phyloP scores from a whole-genome alignment of 768 basidiomycete species.

The Suillus plorans region DNA sequence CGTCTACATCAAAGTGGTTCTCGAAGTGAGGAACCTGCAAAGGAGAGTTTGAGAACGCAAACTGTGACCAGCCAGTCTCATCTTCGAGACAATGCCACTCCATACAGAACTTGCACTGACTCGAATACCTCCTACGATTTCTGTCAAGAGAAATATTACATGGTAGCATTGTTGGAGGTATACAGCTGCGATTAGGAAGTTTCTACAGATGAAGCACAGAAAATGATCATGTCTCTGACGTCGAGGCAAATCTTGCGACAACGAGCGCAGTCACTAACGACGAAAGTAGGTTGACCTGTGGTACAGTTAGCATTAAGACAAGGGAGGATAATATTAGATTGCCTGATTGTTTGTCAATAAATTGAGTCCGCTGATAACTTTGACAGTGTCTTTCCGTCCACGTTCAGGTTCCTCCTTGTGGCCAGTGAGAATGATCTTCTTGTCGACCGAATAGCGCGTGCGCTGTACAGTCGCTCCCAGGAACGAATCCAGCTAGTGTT shows the following conservation, averaged over 20 bases:
- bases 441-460: conserved; percentile 66
- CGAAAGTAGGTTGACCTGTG: conserved; percentile 46
- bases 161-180: background rate
- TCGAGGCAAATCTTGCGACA: conserved; percentile 35
- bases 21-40: background rate
- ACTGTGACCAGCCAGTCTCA: background rate
- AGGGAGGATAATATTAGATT: conserved; percentile 5
- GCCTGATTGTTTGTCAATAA: conserved; percentile 87
- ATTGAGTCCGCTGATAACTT: conserved; percentile 60
- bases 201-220: background rate
- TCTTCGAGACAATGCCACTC: background rate
- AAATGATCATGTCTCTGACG: background rate
- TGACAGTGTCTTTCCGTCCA: conserved; percentile 45
- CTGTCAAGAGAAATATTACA: background rate
- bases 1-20: background rate
- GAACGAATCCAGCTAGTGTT: conserved; percentile 71
- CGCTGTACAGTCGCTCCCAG: conserved; percentile 86
- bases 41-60: background rate
- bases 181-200: background rate
- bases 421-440: conserved; percentile 66
- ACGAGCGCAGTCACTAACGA: conserved; percentile 37
- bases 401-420: conserved; percentile 28
- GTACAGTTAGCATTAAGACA: background rate
- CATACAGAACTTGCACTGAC: background rate
- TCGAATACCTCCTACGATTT: background rate